Evolutionary conservation across 768 basidiomycete species (phyloP).

Genomic region (Boletales sp.): DNA sequence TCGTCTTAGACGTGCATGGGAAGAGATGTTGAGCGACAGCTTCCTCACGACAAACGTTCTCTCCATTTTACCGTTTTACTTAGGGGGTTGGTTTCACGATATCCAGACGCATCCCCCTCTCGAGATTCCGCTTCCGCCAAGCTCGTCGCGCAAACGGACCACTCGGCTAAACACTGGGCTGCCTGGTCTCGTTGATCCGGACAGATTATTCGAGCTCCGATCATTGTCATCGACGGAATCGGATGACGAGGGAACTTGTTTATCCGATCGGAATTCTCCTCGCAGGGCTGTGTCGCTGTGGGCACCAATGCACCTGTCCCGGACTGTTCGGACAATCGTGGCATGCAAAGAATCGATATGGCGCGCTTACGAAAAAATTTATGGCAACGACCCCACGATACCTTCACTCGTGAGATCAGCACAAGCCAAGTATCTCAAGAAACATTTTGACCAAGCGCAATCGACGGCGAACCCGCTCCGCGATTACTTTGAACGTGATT

Average conservation of each 20-base stretch:
- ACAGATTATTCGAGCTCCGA: conserved; percentile 31
- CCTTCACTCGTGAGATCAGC: conserved; percentile 37
- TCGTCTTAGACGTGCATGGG: conserved; percentile 60
- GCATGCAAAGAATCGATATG: conserved; percentile 72
- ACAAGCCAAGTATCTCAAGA: conserved; percentile 25
- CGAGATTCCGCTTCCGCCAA: conserved; percentile 55
- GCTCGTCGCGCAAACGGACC: conserved; percentile 31
- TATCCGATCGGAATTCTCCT: conserved; percentile 15
- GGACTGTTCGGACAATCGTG: conserved; percentile 50
- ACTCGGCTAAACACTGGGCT: conserved; percentile 14
- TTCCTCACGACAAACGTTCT: conserved; percentile 54
- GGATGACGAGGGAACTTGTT: conserved; percentile 24
- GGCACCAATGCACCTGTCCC: conserved; percentile 65
- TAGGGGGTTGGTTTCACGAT: conserved; percentile 53
- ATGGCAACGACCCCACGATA: conserved; percentile 37
- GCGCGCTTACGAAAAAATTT: conserved; percentile 54
- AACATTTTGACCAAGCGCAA: conserved; percentile 15
- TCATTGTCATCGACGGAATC: conserved; percentile 24
- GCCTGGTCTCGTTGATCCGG: conserved; percentile 25
- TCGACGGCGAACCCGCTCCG: conserved; percentile 37
- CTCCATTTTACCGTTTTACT: conserved; percentile 64
- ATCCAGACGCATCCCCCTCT: conserved; percentile 47
- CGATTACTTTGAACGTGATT: conserved; percentile 62
- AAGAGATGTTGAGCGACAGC: conserved; percentile 56
- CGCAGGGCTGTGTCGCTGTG: conserved; percentile 38